Evolutionary conservation across 169 alveolate genomes (phyloP).

Genomic region (Perkinsus marinus): DNA sequence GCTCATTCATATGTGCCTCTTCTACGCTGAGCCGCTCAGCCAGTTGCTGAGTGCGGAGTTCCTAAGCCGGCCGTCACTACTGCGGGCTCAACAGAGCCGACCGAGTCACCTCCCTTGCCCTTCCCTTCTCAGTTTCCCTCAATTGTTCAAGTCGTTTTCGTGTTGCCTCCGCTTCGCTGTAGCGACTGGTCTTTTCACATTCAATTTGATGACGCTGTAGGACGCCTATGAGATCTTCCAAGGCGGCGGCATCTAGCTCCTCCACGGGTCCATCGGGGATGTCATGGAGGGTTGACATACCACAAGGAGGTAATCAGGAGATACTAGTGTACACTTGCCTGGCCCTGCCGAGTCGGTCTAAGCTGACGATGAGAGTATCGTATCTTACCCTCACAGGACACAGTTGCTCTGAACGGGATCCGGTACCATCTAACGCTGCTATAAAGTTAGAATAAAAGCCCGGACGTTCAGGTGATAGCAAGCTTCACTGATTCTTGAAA

Average conservation of each 20-base stretch:
- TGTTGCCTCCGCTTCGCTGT: not conserved
- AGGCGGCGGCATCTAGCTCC: not conserved
- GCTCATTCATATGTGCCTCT: constrained; percentile 7
- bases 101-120: not conserved
- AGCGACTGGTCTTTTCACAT: not conserved
- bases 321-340: no score
- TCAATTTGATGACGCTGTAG: not conserved
- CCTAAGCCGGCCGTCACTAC: not conserved
- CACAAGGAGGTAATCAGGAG: not conserved
- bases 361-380: no score
- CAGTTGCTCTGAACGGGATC: no score
- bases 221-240: not conserved
- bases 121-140: not conserved
- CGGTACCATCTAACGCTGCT: no score
- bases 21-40: constrained; percentile 1
- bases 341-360: no score
- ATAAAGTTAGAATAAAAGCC: no score
- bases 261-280: not conserved
- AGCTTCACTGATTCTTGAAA: no score
- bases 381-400: no score
- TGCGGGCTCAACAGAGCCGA: not conserved
- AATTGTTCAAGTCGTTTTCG: not conserved
- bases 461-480: no score
- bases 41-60: not conserved
- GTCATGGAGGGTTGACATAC: not conserved